Conservation (phyloP, 1,139 yeast genomes). For the Lipomyces yarrowii region DNA sequence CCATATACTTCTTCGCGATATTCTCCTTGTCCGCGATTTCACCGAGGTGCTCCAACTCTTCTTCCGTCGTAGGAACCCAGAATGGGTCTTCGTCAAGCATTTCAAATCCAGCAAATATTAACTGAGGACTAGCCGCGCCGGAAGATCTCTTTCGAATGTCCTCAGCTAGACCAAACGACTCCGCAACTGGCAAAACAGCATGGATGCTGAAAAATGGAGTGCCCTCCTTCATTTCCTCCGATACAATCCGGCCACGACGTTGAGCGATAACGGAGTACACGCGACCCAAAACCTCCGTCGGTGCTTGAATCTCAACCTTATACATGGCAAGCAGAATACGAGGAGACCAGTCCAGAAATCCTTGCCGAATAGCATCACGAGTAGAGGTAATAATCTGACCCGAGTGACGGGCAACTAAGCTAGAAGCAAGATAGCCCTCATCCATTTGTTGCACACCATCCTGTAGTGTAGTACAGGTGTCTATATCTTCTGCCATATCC, state of each 20-base stretch:
- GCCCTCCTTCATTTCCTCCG: slow-evolving; percentile 97
- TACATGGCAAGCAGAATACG: slow-evolving; percentile 90
- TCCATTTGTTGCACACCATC: slow-evolving; percentile 38
- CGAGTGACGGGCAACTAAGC: slow-evolving; percentile 46
- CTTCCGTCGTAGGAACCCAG: slow-evolving; percentile 99
- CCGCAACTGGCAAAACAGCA: slow-evolving; percentile 89
- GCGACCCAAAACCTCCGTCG: slow-evolving; percentile 91
- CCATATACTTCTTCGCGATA: slow-evolving; percentile 84
- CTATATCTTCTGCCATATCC: slow-evolving; percentile 37
- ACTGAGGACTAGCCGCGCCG: slow-evolving; percentile 96
- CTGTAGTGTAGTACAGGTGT: slow-evolving; percentile 7
- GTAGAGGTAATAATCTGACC: slow-evolving; percentile 77
- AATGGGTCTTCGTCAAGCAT: slow-evolving; percentile 89
- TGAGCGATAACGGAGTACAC: slow-evolving; percentile 93
- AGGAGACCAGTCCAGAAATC: slow-evolving; percentile 80
- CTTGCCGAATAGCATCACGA: slow-evolving; percentile 70
- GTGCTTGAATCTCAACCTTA: slow-evolving; percentile 91
- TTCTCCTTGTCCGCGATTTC: slow-evolving; percentile 92
- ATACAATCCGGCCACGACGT: slow-evolving; percentile 79
- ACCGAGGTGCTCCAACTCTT: slow-evolving; percentile 90
- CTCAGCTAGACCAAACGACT: slow-evolving; percentile 95
- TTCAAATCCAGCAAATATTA: slow-evolving; percentile 88
- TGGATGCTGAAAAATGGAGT: slow-evolving; percentile 90
- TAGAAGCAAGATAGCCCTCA: slow-evolving; percentile 18
- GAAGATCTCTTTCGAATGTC: slow-evolving; percentile 91